Evolutionary conservation across 371 early-diverging fungal genomes (phyloP), one percentile per base, ranked within the genome.

Genomic region (Rhizopus microsporus): DNA sequence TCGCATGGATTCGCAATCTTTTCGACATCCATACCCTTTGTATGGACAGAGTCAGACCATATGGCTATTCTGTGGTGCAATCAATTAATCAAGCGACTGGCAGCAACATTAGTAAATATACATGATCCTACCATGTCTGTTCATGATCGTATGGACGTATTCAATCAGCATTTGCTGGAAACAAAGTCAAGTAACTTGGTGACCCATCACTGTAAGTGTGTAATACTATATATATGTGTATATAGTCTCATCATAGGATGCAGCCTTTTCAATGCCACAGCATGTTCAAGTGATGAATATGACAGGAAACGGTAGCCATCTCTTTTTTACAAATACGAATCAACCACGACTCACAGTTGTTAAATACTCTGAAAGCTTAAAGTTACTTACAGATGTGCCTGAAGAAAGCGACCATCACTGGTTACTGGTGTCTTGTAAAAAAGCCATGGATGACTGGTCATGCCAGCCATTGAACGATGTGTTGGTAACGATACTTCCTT

Each of bases 31-130:
- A 83, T 96, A 35, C 91, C 92, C 9, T 67, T 77, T 12, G 94
- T 93, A 6, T 97, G 98, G 98, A 84, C 90, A 7, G 78, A 91
- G 3, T 81, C 87, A 31, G 97, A 97, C 63, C 98, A 97, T 69
- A 85, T 88, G 62, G 84, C 89, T 16, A 90, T 95, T 45, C 67
- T 97, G 45, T 97, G 98, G 98, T 97, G 97, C 56, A 89, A 90
- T 56, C 97, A 97, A 72, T 77, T 96, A 49, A 84, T 88, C 6
- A 72, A 76, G 8, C 64, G 68, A 4, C 62, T 89, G 12, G 75
- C 86, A 0, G 53, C 65, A 3, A 67, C 86, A 12, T 51, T 87
- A 12, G 78, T 84, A 15, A 83, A 89, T 42, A 69, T 74, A 5
- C 65, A 80, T 15, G 65, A 62, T 13, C 30, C 48, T 32, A 1